These are phyloP conservation scores for Ocimum tenuiflorum DNA, from an alignment of 257 asterid genomes.

Conservation along the genomic window DNA sequence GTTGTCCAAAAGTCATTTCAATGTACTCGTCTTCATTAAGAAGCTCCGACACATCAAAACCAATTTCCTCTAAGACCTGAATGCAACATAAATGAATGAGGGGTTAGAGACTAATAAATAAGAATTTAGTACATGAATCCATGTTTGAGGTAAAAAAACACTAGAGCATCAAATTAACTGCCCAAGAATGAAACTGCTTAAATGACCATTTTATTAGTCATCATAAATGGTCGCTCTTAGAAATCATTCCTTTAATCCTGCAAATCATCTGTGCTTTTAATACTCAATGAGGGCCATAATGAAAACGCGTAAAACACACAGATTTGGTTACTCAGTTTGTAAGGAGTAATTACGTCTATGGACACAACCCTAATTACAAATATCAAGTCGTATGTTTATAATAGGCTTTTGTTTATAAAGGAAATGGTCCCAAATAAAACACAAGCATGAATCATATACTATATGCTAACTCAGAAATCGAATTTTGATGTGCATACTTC, in stretches of 20 bases:
- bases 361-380: neutral
- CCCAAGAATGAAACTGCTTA: neutral
- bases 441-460: neutral
- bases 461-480: neutral
- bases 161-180: neutral
- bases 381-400: too few relatives aligned
- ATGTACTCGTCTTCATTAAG: conserved; percentile 60
- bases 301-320: too few relatives aligned
- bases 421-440: neutral
- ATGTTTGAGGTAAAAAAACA: neutral
- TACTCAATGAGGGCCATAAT: too few relatives aligned
- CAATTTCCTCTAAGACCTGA: conserved; percentile 86
- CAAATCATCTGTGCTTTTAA: neutral
- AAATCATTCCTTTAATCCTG: neutral
- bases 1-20: conserved; percentile 81
- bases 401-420: neutral
- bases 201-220: neutral
- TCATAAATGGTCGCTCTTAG: neutral
- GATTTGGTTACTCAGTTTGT: too few relatives aligned
- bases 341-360: too few relatives aligned
- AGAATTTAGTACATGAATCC: neutral
- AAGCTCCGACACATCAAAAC: conserved; percentile 71
- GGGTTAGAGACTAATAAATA: neutral
- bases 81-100: conserved; percentile 10
- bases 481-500: conserved; percentile 38